A percentile compares a stretch with the other conserved stretches of the same genome.
Conservation (phyloP, 495 filamentous ascomycete species). For the Aspergillus olivimuriae region DNA sequence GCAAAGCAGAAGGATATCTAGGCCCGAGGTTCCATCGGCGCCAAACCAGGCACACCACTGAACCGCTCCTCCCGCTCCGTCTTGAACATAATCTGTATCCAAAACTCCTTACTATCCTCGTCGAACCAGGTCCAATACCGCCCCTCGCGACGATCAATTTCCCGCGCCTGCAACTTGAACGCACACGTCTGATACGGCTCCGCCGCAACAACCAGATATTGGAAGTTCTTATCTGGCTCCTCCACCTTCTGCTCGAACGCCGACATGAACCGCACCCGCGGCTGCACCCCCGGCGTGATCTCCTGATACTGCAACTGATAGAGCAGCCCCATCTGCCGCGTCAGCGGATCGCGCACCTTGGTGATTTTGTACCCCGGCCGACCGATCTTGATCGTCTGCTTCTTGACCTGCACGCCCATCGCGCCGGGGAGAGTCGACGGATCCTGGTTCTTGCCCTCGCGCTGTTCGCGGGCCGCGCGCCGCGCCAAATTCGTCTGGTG, state of each 20-base stretch:
- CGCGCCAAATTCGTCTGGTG: constrained; percentile 99
- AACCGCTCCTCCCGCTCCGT: constrained; percentile 97
- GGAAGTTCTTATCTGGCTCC: constrained; percentile 85
- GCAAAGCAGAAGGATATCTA: neutral
- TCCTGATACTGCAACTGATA: constrained; percentile 97
- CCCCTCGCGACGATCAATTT: constrained; percentile 84
- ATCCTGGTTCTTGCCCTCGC: constrained; percentile 75
- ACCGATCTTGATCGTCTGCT: constrained; percentile 95
- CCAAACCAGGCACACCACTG: constrained; percentile 85
- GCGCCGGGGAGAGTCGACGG: constrained; percentile 61
- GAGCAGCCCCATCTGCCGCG: constrained; percentile 78
- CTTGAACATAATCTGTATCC: constrained; percentile 98
- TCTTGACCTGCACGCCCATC: constrained; percentile 74
- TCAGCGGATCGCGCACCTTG: constrained; percentile 85
- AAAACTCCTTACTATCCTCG: constrained; percentile 94
- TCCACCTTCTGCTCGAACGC: constrained; percentile 95
- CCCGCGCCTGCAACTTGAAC: constrained; percentile 92
- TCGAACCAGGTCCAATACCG: constrained; percentile 94
- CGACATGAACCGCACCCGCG: constrained; percentile 92
- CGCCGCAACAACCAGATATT: constrained; percentile 92
- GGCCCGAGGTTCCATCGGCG: no score
- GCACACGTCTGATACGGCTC: constrained; percentile 97
- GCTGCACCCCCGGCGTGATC: constrained; percentile 66
- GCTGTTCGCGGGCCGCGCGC: constrained; percentile 86
- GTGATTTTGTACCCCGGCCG: constrained; percentile 97